Percentiles rank a stretch among this genome's conserved stretches.
These are phyloP conservation scores for Neurospora sp. DNA, from an alignment of 495 filamentous ascomycete genomes.

Conservation along the genomic window DNA sequence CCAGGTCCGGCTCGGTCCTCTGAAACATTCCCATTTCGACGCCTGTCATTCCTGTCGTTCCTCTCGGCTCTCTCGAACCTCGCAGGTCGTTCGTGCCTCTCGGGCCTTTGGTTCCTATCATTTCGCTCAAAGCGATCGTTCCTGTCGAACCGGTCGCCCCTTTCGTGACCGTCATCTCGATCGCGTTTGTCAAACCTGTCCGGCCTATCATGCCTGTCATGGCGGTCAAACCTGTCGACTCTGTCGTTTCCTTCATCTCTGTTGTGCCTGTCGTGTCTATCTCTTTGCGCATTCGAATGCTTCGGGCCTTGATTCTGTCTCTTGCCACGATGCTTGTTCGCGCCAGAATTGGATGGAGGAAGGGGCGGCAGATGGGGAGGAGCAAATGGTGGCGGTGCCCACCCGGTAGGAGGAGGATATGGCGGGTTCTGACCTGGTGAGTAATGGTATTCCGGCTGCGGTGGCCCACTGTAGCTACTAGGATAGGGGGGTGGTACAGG, in stretches of 20 bases:
- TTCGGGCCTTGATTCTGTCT: conserved; percentile 14
- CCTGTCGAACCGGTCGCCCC: neutral
- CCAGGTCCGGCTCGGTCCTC: neutral
- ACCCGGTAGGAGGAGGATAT: conserved; percentile 15
- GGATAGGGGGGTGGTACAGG: conserved; percentile 20
- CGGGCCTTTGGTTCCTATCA: neutral
- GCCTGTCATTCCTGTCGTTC: neutral
- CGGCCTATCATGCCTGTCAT: neutral
- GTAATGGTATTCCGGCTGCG: conserved; percentile 18
- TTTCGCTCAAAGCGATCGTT: neutral
- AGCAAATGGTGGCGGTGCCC: conserved; percentile 12
- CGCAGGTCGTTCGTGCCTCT: neutral
- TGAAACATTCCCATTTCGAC: neutral
- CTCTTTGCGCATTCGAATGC: conserved; percentile 2
- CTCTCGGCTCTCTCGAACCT: neutral
- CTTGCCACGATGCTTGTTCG: conserved; percentile 9
- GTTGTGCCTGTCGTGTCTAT: conserved; percentile 4
- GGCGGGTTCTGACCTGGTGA: conserved; percentile 9
- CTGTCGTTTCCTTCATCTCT: neutral
- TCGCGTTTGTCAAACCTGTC: neutral
- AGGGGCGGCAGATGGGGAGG: conserved; percentile 9
- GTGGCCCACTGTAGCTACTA: conserved; percentile 13
- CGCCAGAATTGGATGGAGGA: conserved; percentile 4
- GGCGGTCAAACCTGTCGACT: neutral
- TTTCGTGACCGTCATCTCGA: neutral